Evolutionary conservation across 2,329 filamentous ascomycete genomes (phyloP).

Genomic region (Colletotrichum tofieldiae): DNA sequence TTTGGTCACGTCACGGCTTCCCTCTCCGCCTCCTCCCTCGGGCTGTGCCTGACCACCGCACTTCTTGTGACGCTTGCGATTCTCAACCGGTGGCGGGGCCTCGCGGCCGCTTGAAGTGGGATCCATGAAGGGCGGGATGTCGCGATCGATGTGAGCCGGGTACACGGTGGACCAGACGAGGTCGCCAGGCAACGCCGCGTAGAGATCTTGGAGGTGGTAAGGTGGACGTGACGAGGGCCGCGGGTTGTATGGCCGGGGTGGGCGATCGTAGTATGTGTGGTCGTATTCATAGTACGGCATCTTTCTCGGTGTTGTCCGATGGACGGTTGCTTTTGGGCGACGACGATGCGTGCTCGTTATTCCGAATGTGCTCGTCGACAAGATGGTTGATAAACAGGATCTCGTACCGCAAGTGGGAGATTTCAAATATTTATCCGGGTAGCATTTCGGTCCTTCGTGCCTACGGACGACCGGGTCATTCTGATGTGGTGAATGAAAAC

Average conservation of each 20-base stretch:
- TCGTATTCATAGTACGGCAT: constrained; percentile 14
- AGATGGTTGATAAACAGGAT: background rate
- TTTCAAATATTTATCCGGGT: background rate
- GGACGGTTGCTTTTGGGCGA: background rate
- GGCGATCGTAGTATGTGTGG: constrained; percentile 2
- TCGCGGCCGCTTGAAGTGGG: background rate
- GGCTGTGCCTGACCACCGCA: too few species aligned
- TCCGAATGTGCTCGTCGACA: background rate
- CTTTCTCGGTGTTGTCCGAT: background rate
- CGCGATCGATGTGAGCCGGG: background rate
- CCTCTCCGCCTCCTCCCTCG: background rate
- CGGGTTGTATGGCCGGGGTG: background rate
- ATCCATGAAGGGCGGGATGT: background rate
- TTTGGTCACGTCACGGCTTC: background rate
- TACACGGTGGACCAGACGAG: background rate
- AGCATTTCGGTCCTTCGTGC: too few species aligned
- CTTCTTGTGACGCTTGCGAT: background rate
- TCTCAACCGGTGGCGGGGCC: background rate
- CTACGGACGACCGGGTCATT: background rate
- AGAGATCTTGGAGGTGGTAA: background rate
- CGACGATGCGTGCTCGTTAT: background rate
- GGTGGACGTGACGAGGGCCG: background rate
- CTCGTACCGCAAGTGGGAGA: background rate
- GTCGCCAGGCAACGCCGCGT: constrained; percentile 2
- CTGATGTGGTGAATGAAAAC: background rate